Base-by-base conservation (phyloP, 257 asterid genomes). In the Solanum virginianum region DNA sequence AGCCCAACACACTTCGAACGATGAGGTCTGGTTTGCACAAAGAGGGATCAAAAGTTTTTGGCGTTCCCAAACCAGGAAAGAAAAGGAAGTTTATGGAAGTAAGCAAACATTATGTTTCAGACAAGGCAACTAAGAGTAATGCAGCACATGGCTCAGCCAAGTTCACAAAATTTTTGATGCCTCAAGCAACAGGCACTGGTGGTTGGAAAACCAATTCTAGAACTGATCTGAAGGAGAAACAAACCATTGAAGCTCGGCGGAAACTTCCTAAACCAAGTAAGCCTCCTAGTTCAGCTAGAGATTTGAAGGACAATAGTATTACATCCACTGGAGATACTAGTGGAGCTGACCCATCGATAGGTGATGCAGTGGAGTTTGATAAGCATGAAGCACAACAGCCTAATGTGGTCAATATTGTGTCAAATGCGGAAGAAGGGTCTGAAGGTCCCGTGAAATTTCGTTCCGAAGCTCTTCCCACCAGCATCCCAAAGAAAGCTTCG, bases 11-110 rank as follows among this genome's bases (percentile, higher is more conserved):
- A 26, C 92, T 84, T 43, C 89, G 95, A 88, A 89, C 94, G 22
- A 85, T 82, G 94, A 92, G 97, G 92, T 89, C 94, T 84, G 99
- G 96, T 80, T 86, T 89, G 69, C 95, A 89, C 89, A 97, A 91
- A 89, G 97, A 92, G 88, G 93, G 96, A 79, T 88, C 98, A 60
- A 88, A 92, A 88, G 98, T 95, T 57, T 92, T 95, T 86, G 99
- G 99, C 49, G 94, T 95, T 77, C 98, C 99, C 12, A 93, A 90
- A 86, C 99, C 98, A 82, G 99, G 98, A 80, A 95, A 93, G 92
- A 97, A 92, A 87, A 91, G 97, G 88, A 97, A 97, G 86, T 97
- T 93, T 89, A 95, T 95, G 98, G 99, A 97, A 45, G 98, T 97
- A 47, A 94, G 97, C 95, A 94, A 97, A 86, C 98, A 97, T 86